Conservation (phyloP, 192 early-diverging fungal species). For the Lobosporangium transversale region DNA sequence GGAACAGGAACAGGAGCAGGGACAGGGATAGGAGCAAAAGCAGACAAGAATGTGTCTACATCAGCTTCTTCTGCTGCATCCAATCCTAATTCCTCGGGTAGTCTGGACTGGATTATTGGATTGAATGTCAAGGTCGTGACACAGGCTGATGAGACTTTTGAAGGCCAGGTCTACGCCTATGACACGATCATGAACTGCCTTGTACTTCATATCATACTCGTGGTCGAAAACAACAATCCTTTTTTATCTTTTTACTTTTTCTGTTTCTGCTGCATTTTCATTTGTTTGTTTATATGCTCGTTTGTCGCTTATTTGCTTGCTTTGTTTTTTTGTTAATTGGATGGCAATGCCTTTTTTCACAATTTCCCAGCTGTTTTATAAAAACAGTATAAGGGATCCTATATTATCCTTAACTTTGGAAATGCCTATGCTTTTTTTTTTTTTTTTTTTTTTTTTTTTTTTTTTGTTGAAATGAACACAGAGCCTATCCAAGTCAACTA, state of each 20-base stretch:
- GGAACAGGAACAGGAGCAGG: not conserved
- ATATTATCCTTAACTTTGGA: conserved; percentile 49
- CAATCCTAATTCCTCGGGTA: conserved; percentile 17
- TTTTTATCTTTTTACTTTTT: not conserved
- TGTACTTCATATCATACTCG: conserved; percentile 72
- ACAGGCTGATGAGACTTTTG: conserved; percentile 57
- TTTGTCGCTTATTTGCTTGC: conserved; percentile 18
- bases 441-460: conserved; percentile 1
- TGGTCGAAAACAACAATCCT: conserved; percentile 17
- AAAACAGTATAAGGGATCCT: not conserved
- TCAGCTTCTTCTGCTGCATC: not conserved
- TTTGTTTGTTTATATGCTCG: not conserved
- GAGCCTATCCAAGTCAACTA: conserved; percentile 31
- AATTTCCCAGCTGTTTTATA: too few species aligned
- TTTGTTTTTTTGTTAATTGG: conserved; percentile 6
- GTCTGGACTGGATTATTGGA: conserved; percentile 60
- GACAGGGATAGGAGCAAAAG: too few species aligned
- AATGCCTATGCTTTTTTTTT: not conserved
- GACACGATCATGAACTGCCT: conserved; percentile 69
- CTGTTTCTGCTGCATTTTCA: not conserved
- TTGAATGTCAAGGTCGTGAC: conserved; percentile 60
- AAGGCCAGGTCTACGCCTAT: conserved; percentile 67
- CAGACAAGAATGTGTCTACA: conserved; percentile 1
- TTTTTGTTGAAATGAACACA: conserved; percentile 44
- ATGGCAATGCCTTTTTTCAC: too few species aligned